Evolutionary conservation across 768 basidiomycete genomes (phyloP).

Genomic region (Piloderma croceum): DNA sequence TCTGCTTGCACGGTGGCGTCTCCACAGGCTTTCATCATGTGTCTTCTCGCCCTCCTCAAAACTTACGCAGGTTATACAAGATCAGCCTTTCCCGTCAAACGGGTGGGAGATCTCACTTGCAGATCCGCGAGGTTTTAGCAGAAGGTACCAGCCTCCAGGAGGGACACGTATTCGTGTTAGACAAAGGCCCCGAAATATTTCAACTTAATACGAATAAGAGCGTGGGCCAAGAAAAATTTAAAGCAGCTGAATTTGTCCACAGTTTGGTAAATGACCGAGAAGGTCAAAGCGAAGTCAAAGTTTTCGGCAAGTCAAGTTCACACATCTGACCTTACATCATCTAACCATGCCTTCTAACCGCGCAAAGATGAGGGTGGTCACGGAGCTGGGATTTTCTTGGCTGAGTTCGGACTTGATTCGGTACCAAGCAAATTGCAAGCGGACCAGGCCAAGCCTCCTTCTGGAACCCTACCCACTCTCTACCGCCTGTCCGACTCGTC

Average conservation of each 20-base stretch:
- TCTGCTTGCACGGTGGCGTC: slow-evolving; percentile 42
- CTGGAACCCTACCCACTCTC: slow-evolving; percentile 14
- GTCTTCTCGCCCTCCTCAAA: slow-evolving; percentile 34
- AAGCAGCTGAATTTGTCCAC: slow-evolving; percentile 55
- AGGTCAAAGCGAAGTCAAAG: slow-evolving; percentile 37
- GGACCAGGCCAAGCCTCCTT: slow-evolving; percentile 2
- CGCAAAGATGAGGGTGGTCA: slow-evolving; percentile 48
- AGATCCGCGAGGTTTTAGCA: slow-evolving; percentile 46
- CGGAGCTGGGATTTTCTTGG: slow-evolving; percentile 43
- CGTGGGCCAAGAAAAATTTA: slow-evolving; percentile 52
- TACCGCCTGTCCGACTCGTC: slow-evolving; percentile 44
- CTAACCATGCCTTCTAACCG: background rate
- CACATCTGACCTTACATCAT: background rate
- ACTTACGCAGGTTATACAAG: slow-evolving; percentile 46
- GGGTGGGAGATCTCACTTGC: slow-evolving; percentile 20
- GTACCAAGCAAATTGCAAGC: slow-evolving; percentile 16
- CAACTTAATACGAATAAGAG: slow-evolving; percentile 55
- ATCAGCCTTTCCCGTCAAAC: slow-evolving; percentile 30
- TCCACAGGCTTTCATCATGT: slow-evolving; percentile 51
- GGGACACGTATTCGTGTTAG: slow-evolving; percentile 56
- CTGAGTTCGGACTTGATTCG: slow-evolving; percentile 35
- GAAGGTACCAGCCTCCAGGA: slow-evolving; percentile 42
- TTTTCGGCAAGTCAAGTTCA: slow-evolving; percentile 38
- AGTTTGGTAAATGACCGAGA: slow-evolving; percentile 37
- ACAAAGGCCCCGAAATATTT: slow-evolving; percentile 47